Conservation (phyloP, 345 rosid species). For the Populus pruinosa region DNA sequence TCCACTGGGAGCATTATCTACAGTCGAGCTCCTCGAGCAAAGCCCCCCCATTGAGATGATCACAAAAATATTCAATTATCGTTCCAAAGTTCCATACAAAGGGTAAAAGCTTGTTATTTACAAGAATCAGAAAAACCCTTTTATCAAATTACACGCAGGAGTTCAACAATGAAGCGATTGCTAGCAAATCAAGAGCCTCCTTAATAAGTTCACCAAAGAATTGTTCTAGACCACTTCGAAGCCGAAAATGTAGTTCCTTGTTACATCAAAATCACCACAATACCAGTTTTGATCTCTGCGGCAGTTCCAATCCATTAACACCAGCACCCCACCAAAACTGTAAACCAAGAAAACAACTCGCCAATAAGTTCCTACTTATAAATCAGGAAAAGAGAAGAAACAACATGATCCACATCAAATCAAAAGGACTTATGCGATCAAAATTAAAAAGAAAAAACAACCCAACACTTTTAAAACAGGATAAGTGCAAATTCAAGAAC, state of each 20-base stretch:
- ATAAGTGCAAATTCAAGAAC: not conserved
- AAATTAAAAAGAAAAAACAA: slow-evolving; percentile 17
- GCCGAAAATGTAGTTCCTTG: slow-evolving; percentile 25
- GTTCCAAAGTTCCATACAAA: slow-evolving; percentile 39
- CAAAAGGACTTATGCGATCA: not conserved
- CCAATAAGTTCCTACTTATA: not conserved
- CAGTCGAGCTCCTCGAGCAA: slow-evolving; percentile 92
- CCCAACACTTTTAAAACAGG: not conserved
- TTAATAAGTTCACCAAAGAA: not conserved
- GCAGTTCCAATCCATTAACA: slow-evolving; percentile 52
- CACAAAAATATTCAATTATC: slow-evolving; percentile 23
- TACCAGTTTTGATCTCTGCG: slow-evolving; percentile 37
- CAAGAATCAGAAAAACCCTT: slow-evolving; percentile 4
- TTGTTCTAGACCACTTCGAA: slow-evolving; percentile 22
- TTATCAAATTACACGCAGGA: slow-evolving; percentile 4
- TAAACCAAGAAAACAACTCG: slow-evolving; percentile 21
- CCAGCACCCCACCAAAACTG: slow-evolving; percentile 33
- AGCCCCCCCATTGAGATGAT: slow-evolving; percentile 80
- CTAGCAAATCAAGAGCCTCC: not conserved
- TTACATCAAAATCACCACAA: slow-evolving; percentile 29
- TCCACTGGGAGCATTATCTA: slow-evolving; percentile 91
- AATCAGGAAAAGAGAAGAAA: not conserved
- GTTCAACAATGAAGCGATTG: slow-evolving; percentile 1
- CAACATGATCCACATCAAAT: slow-evolving; percentile 1
- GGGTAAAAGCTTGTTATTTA: slow-evolving; percentile 18